Evolutionary conservation across 225 moss, liverwort and hornwort genomes (phyloP).

Genomic region (Physcomitrellopsis africana): DNA sequence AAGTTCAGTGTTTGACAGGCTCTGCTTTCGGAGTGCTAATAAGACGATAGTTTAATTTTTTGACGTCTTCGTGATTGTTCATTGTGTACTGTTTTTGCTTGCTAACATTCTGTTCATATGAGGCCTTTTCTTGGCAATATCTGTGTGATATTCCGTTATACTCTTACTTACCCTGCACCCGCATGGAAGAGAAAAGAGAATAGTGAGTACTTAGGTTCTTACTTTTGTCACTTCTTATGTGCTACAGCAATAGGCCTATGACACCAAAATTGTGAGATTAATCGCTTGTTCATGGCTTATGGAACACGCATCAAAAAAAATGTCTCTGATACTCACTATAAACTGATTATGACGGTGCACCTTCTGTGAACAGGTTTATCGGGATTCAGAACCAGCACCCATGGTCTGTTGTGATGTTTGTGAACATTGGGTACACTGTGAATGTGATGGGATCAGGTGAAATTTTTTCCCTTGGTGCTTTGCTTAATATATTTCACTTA

Average conservation of each 20-base stretch:
- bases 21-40: not conserved
- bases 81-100: not conserved
- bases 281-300: not conserved
- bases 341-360: slow-evolving; percentile 12
- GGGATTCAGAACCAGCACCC: slow-evolving; percentile 94
- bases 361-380: slow-evolving; percentile 70
- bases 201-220: not conserved
- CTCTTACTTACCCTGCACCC: slow-evolving; percentile 21
- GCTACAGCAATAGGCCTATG: slow-evolving; percentile 10
- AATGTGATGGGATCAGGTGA: slow-evolving; percentile 95
- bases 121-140: slow-evolving; percentile 4
- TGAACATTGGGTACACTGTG: slow-evolving; percentile 98
- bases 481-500: not conserved
- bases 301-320: slow-evolving; percentile 10
- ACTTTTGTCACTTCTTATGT: not conserved
- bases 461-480: not conserved
- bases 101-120: not conserved
- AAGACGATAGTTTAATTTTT: slow-evolving; percentile 1
- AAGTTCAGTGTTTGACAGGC: slow-evolving; percentile 20
- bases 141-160: not conserved
- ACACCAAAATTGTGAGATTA: slow-evolving; percentile 15
- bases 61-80: not conserved
- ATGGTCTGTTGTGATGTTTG: slow-evolving; percentile 99
- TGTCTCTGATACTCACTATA: slow-evolving; percentile 15
- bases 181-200: not conserved